Base-by-base conservation (phyloP, 2,329 filamentous ascomycete genomes). In the Nakataea oryzae region DNA sequence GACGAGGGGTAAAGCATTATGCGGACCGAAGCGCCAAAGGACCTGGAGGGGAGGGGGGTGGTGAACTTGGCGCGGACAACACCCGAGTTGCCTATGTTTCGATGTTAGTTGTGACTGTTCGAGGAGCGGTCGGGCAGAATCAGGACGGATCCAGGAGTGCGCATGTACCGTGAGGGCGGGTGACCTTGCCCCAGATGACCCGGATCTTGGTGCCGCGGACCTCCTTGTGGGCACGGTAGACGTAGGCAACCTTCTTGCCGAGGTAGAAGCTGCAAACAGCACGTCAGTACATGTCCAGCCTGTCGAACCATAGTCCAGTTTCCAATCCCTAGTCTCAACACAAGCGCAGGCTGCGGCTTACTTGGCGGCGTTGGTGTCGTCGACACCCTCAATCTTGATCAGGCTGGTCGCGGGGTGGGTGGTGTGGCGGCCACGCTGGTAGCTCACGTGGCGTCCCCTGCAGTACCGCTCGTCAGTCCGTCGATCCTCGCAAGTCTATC, bases 371-470 rank as follows among this genome's bases (percentile, higher is more conserved):
- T 90, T 84, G 74, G 89, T 86, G 84, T 90, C 86, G 74, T 96
- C 92, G 74, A 97, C 95, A 79, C 93, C 93, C 86, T 99, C 93
- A 75, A 99, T 96, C 88, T 97, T 95, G 83, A 99, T 89, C 81
- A 97, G 85, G 78, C 90, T 90, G 73, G 90, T 96, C 81, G 88
- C 88, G 73, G 93, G 89, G 85, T 90, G 92, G 77, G 88, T 92
- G 81, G 85, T 89, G 82, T 91, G 90, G 85, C 96, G 93, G 78
- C 89, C 89, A 81, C 93, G 90, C 86, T 96, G 89, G 86, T 96
- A 97, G 83, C 89, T 93, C 82, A 97, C 84, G 88, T 97, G 93
- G 82, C 92, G 93, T 85, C 92, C 93, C 91, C 91, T 96, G 76
- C 67, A 68, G 57, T 62, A 55, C 50, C 60, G 28, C 17, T 56